Percentiles rank a stretch among this genome's conserved stretches.
Evolutionary conservation across 495 filamentous ascomycete genomes (phyloP).

Genomic region (Usnea hakonensis): DNA sequence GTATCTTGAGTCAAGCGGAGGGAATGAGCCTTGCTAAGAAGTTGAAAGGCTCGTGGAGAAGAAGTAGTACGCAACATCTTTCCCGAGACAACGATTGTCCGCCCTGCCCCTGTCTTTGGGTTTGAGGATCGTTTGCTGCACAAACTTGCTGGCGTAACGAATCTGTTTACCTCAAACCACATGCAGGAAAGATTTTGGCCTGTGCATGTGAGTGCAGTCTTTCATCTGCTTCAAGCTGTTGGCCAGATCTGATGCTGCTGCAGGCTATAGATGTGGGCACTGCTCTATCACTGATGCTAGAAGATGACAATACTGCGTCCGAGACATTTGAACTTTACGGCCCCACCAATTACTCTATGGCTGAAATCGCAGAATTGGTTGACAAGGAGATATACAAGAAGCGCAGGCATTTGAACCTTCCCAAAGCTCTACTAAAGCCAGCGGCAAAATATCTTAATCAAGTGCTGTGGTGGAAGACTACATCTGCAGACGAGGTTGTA

Average conservation of each 20-base stretch:
- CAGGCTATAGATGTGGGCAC: conserved; percentile 81
- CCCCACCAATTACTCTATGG: conserved; percentile 83
- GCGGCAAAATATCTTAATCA: conserved; percentile 65
- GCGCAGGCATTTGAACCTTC: conserved; percentile 85
- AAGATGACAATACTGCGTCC: conserved; percentile 79
- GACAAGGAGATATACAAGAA: conserved; percentile 88
- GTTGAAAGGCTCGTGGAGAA: conserved; percentile 64
- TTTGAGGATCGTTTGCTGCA: conserved; percentile 90
- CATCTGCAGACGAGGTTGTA: conserved; percentile 82
- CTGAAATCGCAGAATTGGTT: conserved; percentile 77
- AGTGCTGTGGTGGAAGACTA: conserved; percentile 76
- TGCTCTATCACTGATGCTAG: conserved; percentile 79
- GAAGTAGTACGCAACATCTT: conserved; percentile 80
- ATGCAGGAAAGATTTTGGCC: conserved; percentile 89
- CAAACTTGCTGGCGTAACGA: conserved; percentile 67
- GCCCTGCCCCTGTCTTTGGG: conserved; percentile 88
- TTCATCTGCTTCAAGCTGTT: not conserved
- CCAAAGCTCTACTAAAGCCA: conserved; percentile 68
- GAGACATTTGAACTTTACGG: conserved; percentile 96
- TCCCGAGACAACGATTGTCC: conserved; percentile 96
- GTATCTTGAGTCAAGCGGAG: conserved; percentile 33
- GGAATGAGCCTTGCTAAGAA: conserved; percentile 15
- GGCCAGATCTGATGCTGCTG: conserved; percentile 1
- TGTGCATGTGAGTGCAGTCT: conserved; percentile 66
- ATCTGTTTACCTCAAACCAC: conserved; percentile 82